Conservation (phyloP, 148 eudicot genomes). For the Talinum fruticosum region DNA sequence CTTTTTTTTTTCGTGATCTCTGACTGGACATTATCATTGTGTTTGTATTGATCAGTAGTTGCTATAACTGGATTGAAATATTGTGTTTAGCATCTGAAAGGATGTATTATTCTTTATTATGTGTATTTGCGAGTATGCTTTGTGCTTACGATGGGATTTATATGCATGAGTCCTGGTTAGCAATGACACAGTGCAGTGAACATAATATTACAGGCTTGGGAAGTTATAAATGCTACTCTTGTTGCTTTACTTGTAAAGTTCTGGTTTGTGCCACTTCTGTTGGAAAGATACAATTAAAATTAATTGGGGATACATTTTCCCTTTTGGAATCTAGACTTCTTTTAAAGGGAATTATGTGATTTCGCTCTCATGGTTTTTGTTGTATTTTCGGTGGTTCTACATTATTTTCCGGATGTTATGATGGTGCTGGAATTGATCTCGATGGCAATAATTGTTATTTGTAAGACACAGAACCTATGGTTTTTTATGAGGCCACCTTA, state of each 20-base stretch:
- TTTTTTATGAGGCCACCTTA: not conserved
- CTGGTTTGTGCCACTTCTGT: not conserved
- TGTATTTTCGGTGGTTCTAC: not conserved
- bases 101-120: not conserved
- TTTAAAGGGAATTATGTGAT: not conserved
- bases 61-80: too few relatives aligned
- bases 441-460: not conserved
- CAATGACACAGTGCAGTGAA: not conserved
- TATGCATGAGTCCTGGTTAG: not conserved
- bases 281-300: not conserved
- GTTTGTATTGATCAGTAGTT: too few relatives aligned
- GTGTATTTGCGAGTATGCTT: not conserved
- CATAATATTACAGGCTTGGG: not conserved
- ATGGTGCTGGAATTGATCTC: not conserved
- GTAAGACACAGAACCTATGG: not conserved
- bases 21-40: too few relatives aligned
- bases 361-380: not conserved
- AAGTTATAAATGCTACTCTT: not conserved
- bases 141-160: not conserved
- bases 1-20: too few relatives aligned
- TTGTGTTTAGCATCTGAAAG: not conserved
- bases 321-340: not conserved
- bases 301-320: not conserved
- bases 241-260: not conserved
- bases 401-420: too few relatives aligned